Conservation (phyloP, 2,329 filamentous ascomycete species). For the Fusarium sp. region DNA sequence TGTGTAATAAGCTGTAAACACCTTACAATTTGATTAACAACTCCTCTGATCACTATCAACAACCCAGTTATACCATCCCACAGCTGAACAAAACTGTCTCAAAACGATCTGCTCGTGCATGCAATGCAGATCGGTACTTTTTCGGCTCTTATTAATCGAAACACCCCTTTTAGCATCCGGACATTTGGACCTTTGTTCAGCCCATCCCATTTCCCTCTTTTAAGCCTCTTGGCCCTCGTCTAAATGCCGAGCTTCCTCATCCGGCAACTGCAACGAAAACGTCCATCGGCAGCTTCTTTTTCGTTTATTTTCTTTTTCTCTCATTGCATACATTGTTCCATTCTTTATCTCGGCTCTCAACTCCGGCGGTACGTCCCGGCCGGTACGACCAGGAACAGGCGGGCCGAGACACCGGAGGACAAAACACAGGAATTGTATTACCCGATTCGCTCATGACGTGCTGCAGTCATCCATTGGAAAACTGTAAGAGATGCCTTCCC, state of each 20-base stretch:
- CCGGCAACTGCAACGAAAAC: constrained; percentile 26
- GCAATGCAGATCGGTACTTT: constrained; percentile 28
- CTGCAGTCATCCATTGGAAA: too few relatives aligned
- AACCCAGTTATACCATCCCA: neutral
- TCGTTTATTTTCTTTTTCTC: neutral
- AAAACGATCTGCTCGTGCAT: constrained; percentile 24
- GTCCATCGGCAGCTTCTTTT: constrained; percentile 4
- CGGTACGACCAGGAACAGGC: constrained; percentile 30
- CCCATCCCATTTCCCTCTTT: constrained; percentile 6
- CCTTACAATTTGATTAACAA: too few relatives aligned
- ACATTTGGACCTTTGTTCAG: neutral
- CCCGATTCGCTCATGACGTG: constrained; percentile 1
- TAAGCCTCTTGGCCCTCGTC: neutral
- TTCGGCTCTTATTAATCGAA: neutral
- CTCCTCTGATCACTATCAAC: neutral
- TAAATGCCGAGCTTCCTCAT: constrained; percentile 29
- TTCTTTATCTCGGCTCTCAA: constrained; percentile 36
- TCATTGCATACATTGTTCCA: too few relatives aligned
- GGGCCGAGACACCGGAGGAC: constrained; percentile 40
- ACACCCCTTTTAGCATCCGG: constrained; percentile 20
- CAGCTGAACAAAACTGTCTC: neutral
- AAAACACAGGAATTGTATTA: neutral
- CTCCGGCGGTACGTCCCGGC: constrained; percentile 37
- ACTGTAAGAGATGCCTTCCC: constrained; percentile 2
- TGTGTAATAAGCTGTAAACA: neutral